These are phyloP conservation scores for Trichoderma cornu-damae DNA, from an alignment of 2,329 filamentous ascomycete genomes.

Conservation along the genomic window DNA sequence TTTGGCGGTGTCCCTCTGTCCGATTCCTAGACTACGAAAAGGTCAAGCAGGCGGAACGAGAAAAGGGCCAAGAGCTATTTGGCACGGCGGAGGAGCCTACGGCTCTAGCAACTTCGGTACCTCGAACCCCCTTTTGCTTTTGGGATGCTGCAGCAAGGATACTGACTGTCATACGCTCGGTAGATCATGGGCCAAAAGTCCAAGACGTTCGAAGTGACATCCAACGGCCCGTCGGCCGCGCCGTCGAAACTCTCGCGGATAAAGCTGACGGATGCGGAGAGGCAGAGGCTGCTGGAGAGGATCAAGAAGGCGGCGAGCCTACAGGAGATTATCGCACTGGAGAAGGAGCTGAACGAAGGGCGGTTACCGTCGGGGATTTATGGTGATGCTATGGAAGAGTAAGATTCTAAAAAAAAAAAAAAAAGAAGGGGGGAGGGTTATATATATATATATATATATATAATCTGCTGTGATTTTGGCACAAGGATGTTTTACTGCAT, in stretches of 20 bases:
- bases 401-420: too few species aligned
- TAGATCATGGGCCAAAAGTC: slow-evolving; percentile 82
- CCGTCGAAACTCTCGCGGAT: slow-evolving; percentile 66
- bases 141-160: background rate
- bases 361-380: slow-evolving; percentile 66
- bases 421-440: too few species aligned
- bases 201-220: slow-evolving; percentile 58
- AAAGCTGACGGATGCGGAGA: slow-evolving; percentile 83
- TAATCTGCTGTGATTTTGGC: background rate
- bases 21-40: slow-evolving; percentile 91
- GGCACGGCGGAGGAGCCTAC: slow-evolving; percentile 74
- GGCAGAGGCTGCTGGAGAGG: slow-evolving; percentile 75
- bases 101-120: slow-evolving; percentile 67
- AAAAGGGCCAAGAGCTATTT: slow-evolving; percentile 73
- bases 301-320: slow-evolving; percentile 85
- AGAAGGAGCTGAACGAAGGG: slow-evolving; percentile 89
- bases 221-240: slow-evolving; percentile 39
- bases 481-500: background rate
- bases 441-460: too few species aligned
- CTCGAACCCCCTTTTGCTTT: background rate
- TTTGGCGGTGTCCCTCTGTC: slow-evolving; percentile 79
- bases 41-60: slow-evolving; percentile 80
- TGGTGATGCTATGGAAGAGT: slow-evolving; percentile 57
- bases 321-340: slow-evolving; percentile 81
- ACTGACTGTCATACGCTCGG: background rate